Conservation (phyloP, 2,329 filamentous ascomycete species). For the Ophidiomyces ophidiicola region DNA sequence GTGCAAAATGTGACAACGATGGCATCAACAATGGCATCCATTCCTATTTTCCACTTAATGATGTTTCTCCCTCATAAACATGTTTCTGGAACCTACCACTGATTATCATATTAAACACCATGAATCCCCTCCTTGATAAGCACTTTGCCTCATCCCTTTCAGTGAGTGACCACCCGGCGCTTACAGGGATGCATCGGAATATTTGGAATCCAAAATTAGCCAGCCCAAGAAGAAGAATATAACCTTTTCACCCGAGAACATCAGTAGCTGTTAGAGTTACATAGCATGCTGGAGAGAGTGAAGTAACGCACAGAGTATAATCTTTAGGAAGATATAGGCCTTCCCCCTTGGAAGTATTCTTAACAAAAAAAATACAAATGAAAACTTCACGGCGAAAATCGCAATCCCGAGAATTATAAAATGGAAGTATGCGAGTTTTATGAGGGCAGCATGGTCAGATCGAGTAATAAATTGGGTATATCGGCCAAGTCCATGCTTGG, state of each 20-base stretch:
- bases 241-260: constrained; percentile 26
- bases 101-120: constrained; percentile 38
- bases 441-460: constrained; percentile 26
- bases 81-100: constrained; percentile 18
- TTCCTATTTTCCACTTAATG: constrained; percentile 1
- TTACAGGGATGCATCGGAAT: constrained; percentile 37
- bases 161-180: constrained; percentile 34
- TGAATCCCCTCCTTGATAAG: constrained; percentile 31
- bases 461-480: constrained; percentile 31
- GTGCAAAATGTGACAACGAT: constrained; percentile 35
- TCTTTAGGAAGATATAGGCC: constrained; percentile 34
- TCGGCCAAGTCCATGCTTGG: constrained; percentile 37
- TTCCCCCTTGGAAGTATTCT: constrained; percentile 31
- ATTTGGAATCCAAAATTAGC: constrained; percentile 37
- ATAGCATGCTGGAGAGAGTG: background rate
- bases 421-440: constrained; percentile 37
- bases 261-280: background rate
- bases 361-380: constrained; percentile 37
- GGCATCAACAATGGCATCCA: constrained; percentile 26
- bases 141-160: constrained; percentile 33
- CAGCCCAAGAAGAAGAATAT: constrained; percentile 34
- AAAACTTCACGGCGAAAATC: constrained; percentile 38
- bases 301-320: constrained; percentile 31
- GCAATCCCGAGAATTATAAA: constrained; percentile 38
- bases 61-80: constrained; percentile 19